A percentile compares a stretch with the other conserved stretches of the same genome.
These are phyloP conservation scores for Proliferodiscus dingleyae DNA, from an alignment of 2,329 filamentous ascomycete species.

Conservation along the genomic window DNA sequence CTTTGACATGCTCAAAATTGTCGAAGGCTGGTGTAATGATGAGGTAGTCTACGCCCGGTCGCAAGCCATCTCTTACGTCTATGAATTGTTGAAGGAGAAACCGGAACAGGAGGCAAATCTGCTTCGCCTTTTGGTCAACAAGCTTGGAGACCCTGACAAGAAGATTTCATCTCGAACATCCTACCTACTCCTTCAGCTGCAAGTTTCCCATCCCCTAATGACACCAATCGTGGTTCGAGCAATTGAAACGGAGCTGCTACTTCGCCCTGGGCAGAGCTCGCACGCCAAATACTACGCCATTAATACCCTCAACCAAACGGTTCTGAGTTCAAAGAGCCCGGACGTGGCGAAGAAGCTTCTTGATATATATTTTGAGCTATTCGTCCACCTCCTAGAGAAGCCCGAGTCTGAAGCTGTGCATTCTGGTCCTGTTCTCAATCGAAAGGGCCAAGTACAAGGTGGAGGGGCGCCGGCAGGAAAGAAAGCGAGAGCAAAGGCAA, in stretches of 20 bases:
- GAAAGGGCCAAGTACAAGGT: slow-evolving; percentile 47
- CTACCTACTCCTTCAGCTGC: slow-evolving; percentile 85
- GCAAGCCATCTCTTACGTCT: slow-evolving; percentile 85
- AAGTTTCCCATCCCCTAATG: slow-evolving; percentile 88
- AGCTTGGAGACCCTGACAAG: slow-evolving; percentile 89
- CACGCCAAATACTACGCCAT: slow-evolving; percentile 94
- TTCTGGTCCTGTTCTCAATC: slow-evolving; percentile 41
- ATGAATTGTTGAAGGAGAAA: slow-evolving; percentile 86
- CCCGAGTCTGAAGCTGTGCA: slow-evolving; percentile 34
- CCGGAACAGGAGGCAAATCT: slow-evolving; percentile 96
- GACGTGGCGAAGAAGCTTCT: slow-evolving; percentile 74
- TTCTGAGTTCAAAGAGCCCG: slow-evolving; percentile 79
- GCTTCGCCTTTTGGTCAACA: slow-evolving; percentile 87
- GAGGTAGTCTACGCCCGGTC: slow-evolving; percentile 92
- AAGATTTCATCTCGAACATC: slow-evolving; percentile 94
- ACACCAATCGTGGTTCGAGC: slow-evolving; percentile 79
- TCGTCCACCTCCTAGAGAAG: slow-evolving; percentile 73
- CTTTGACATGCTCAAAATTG: slow-evolving; percentile 85
- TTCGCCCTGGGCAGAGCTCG: slow-evolving; percentile 79
- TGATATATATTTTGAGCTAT: slow-evolving; percentile 88
- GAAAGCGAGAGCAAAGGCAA: slow-evolving; percentile 41
- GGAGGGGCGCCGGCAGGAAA: slow-evolving; percentile 48
- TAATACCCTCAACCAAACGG: slow-evolving; percentile 95
- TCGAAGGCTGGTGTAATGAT: slow-evolving; percentile 91
- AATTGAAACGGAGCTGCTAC: slow-evolving; percentile 82